Conservation (phyloP, 2,329 filamentous ascomycete species). For the Penicillium sclerotigenum region DNA sequence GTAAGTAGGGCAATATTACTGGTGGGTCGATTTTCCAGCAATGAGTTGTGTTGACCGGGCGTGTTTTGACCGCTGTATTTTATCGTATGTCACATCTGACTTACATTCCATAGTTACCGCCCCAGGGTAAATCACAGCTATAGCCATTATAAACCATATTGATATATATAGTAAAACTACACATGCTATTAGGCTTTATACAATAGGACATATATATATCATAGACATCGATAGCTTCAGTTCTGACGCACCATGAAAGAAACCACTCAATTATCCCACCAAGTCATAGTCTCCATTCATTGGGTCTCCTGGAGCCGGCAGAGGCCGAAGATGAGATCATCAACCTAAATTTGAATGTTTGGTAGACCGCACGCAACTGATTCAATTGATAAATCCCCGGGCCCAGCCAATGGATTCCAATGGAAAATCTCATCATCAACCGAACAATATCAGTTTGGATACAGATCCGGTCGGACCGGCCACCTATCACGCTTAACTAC, state of each 20-base stretch:
- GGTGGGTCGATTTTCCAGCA: constrained; percentile 21
- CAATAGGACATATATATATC: too few relatives aligned
- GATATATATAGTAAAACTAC: too few relatives aligned
- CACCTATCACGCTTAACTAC: not conserved
- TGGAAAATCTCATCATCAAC: not conserved
- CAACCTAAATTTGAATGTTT: not conserved
- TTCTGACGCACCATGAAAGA: not conserved
- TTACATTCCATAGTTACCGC: not conserved
- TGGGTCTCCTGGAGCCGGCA: not conserved
- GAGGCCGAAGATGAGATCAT: not conserved
- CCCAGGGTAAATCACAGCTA: not conserved
- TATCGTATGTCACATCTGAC: not conserved
- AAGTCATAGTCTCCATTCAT: not conserved
- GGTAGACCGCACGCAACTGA: not conserved
- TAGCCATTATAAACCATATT: not conserved
- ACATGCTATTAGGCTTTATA: not conserved
- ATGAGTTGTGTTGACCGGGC: not conserved
- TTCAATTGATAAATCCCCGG: not conserved
- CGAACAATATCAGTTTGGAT: not conserved
- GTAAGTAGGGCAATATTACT: not conserved
- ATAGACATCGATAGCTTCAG: not conserved
- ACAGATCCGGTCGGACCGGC: not conserved
- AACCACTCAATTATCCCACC: not conserved
- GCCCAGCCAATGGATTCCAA: not conserved
- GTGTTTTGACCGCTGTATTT: not conserved